These are phyloP conservation scores for Populus ilicifolia DNA, from an alignment of 345 rosid species.

Conservation along the genomic window DNA sequence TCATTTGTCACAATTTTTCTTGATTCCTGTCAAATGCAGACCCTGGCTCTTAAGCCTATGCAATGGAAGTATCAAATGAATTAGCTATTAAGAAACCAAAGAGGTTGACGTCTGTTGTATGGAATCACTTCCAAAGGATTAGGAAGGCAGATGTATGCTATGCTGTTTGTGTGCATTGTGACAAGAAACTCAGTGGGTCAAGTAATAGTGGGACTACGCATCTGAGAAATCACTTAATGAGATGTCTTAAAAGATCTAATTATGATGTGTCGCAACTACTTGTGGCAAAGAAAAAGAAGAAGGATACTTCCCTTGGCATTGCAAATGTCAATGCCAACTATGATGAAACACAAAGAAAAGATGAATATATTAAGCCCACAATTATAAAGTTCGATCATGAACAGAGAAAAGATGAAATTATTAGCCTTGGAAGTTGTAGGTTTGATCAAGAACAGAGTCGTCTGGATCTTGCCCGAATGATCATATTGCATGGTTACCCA, in stretches of 20 bases:
- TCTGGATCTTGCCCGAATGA: slow-evolving; percentile 89
- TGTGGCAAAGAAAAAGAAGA: slow-evolving; percentile 70
- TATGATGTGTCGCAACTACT: slow-evolving; percentile 84
- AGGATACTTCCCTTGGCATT: slow-evolving; percentile 50
- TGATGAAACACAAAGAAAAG: slow-evolving; percentile 69
- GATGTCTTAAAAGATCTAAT: slow-evolving; percentile 82
- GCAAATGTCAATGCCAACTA: slow-evolving; percentile 50
- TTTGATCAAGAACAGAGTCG: slow-evolving; percentile 76
- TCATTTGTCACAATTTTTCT: not conserved
- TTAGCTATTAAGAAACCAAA: slow-evolving; percentile 63
- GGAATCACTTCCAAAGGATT: slow-evolving; percentile 93
- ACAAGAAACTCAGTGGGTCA: slow-evolving; percentile 90
- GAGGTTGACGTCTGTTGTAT: slow-evolving; percentile 84
- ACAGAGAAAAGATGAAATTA: slow-evolving; percentile 61
- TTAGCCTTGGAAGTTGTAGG: slow-evolving; percentile 59
- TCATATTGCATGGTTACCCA: slow-evolving; percentile 77
- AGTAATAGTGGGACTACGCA: slow-evolving; percentile 97
- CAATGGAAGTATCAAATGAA: slow-evolving; percentile 76
- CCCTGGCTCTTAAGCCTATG: slow-evolving; percentile 27
- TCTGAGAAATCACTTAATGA: slow-evolving; percentile 83
- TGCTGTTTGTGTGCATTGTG: slow-evolving; percentile 82
- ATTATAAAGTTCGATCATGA: slow-evolving; percentile 64
- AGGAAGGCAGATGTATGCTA: slow-evolving; percentile 84
- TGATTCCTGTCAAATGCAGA: slow-evolving; percentile 31
- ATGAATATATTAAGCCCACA: slow-evolving; percentile 57